phyloP scores from a whole-genome alignment of 306 rosid genomes.

The Cucurbita maxima region DNA sequence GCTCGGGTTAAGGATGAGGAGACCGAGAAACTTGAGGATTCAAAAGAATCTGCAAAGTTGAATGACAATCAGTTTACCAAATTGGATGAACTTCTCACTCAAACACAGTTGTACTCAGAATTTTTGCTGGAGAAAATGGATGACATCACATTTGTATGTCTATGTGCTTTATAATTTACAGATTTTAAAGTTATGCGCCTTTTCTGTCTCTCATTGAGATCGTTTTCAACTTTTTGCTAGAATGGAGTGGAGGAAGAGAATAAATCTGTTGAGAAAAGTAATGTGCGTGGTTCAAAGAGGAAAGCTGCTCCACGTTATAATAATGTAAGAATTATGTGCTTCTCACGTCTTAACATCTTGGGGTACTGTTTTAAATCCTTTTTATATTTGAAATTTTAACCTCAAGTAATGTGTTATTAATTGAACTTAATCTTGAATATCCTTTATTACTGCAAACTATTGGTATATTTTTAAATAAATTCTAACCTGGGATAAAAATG shows the following conservation, averaged over 20 bases:
- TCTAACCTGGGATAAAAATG: not conserved
- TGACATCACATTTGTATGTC: conserved; percentile 51
- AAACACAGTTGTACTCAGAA: conserved; percentile 67
- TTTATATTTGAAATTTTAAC: not conserved
- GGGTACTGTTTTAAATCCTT: not conserved
- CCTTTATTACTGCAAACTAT: not conserved
- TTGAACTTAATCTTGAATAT: not conserved
- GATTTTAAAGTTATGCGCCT: not conserved
- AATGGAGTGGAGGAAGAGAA: conserved; percentile 32
- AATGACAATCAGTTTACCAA: conserved; percentile 56
- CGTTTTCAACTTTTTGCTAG: conserved; percentile 26
- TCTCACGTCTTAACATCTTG: not conserved
- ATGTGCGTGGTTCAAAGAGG: conserved; percentile 57
- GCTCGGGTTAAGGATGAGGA: conserved; percentile 52
- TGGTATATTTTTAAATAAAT: not conserved
- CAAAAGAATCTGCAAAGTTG: conserved; percentile 23
- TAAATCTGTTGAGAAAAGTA: conserved; percentile 25
- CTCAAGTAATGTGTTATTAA: not conserved
- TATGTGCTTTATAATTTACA: not conserved
- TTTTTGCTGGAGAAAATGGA: conserved; percentile 95
- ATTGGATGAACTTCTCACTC: conserved; percentile 79
- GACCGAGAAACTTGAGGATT: conserved; percentile 7
- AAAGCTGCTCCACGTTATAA: conserved; percentile 48
- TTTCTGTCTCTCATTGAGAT: conserved; percentile 3
- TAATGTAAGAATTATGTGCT: conserved; percentile 30